Percentiles rank a stretch among this genome's conserved stretches.
phyloP scores from a whole-genome alignment of 352 stramenopile species.

The Phytophthora megakarya region DNA sequence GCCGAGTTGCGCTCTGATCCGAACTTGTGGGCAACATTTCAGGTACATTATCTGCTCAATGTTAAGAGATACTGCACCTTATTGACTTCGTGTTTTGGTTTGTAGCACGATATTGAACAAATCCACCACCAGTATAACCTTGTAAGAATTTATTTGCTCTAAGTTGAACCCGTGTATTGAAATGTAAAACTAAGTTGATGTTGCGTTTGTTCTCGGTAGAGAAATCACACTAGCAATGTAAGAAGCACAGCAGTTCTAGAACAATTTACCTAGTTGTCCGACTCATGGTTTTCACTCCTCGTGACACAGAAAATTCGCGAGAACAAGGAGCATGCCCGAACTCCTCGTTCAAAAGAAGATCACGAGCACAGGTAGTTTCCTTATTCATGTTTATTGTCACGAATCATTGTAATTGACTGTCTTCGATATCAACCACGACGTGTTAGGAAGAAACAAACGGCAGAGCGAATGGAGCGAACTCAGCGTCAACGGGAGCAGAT shows the following conservation, averaged over 20 bases:
- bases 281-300: neutral
- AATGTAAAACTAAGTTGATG: neutral
- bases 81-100: slow-evolving; percentile 2
- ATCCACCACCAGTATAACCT: slow-evolving; percentile 47
- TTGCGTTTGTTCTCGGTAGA: slow-evolving; percentile 17
- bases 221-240: slow-evolving; percentile 48
- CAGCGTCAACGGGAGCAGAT: slow-evolving; percentile 51
- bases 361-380: slow-evolving; percentile 36
- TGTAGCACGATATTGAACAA: slow-evolving; percentile 45
- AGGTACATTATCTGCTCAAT: slow-evolving; percentile 26
- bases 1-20: slow-evolving; percentile 65
- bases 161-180: too few species aligned
- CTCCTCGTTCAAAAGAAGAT: slow-evolving; percentile 24
- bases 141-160: slow-evolving; percentile 26
- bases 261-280: neutral
- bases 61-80: neutral
- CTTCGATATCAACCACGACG: slow-evolving; percentile 10
- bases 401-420: neutral
- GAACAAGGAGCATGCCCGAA: slow-evolving; percentile 52
- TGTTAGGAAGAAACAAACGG: slow-evolving; percentile 69
- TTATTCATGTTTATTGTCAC: neutral
- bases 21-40: slow-evolving; percentile 56
- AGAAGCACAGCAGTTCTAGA: too few species aligned
- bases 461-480: slow-evolving; percentile 52
- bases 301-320: slow-evolving; percentile 58